Evolutionary conservation across 176 grass and related monocot species (phyloP), one percentile per base, ranked within the genome.

Genomic region (Eragrostis curvula): DNA sequence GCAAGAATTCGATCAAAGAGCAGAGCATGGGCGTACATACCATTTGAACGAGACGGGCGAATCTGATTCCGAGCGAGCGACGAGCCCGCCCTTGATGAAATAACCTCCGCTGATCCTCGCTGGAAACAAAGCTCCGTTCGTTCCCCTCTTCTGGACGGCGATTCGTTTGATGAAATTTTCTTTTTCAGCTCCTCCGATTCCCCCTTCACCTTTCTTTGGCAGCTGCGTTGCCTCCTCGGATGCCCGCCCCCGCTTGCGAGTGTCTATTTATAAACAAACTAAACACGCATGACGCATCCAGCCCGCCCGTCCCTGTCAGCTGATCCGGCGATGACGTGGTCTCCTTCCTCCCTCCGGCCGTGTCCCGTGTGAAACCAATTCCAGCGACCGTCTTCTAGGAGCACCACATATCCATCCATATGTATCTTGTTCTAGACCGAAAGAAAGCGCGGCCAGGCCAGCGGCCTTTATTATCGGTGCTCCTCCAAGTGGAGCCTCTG

Each of bases 371-470:
- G 13, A 36, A 32, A 16, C 61, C 28, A 28, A 8, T 28, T 15
- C 24, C n/a, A n/a, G 21, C 8, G 21, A 24, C 55, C 55, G 3
- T 58, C n/a, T 58, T 58, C 55, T 24, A 23, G 55, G 2, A 8
- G 55, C 21, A 24, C 55, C 20, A 27, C n/a, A n/a, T n/a, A n/a
- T n/a, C n/a, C n/a, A 27, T 27, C 7, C 9, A 9, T 60, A 27
- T 13, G 11, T 29, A 27, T 62, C 13, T 64, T 29, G 1, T 0
- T 64, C 13, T 27, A 64, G 28, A 28, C 60, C 60, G 60, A 64
- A 64, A 64, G 28, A 65, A 65, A 65, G 28, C 61, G 29, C 61
- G 60, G n/a, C n/a, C n/a, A n/a, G n/a, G n/a, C n/a, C n/a, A n/a
- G n/a, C n/a, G n/a, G 27, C 60, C 10, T 60, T 58, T 3, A 1